These are phyloP conservation scores for Staphylotrichum longicolle DNA, from an alignment of 495 filamentous ascomycete species.

Conservation along the genomic window DNA sequence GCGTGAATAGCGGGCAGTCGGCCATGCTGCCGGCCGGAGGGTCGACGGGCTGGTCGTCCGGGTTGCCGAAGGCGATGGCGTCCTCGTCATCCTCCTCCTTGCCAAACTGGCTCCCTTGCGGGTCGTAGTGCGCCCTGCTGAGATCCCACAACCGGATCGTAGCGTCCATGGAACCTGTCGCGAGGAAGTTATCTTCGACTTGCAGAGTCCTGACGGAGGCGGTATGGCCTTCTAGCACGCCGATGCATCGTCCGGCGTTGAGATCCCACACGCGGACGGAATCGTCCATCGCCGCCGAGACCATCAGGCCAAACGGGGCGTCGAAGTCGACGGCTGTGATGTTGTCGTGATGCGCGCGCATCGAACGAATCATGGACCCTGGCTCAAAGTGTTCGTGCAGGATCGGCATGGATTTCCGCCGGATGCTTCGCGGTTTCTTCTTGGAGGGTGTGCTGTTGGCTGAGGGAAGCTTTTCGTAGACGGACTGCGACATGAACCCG, in stretches of 20 bases:
- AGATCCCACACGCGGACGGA: slow-evolving; percentile 98
- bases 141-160: slow-evolving; percentile 95
- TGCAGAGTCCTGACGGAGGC: slow-evolving; percentile 92
- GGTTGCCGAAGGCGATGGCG: slow-evolving; percentile 57
- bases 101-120: slow-evolving; percentile 61
- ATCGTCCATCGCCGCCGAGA: slow-evolving; percentile 93
- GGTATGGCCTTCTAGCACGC: slow-evolving; percentile 87
- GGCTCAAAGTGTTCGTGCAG: slow-evolving; percentile 94
- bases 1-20: slow-evolving; percentile 81
- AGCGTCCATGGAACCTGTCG: slow-evolving; percentile 93
- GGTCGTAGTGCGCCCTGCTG: slow-evolving; percentile 56
- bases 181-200: slow-evolving; percentile 92
- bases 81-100: slow-evolving; percentile 63
- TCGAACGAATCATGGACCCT: slow-evolving; percentile 81
- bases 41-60: slow-evolving; percentile 58
- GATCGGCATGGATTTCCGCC: slow-evolving; percentile 83
- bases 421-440: slow-evolving; percentile 62
- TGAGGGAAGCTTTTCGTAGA: slow-evolving; percentile 86
- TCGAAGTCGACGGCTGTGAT: slow-evolving; percentile 95
- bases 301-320: slow-evolving; percentile 90
- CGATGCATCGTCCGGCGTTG: slow-evolving; percentile 85
- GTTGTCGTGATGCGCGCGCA: slow-evolving; percentile 82
- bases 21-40: slow-evolving; percentile 70
- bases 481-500: slow-evolving; percentile 95
- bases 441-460: slow-evolving; percentile 52